Percentiles rank a stretch among this genome's conserved stretches.
Conservation (phyloP, 2,329 filamentous ascomycete genomes). For the Phialocephala sp. region DNA sequence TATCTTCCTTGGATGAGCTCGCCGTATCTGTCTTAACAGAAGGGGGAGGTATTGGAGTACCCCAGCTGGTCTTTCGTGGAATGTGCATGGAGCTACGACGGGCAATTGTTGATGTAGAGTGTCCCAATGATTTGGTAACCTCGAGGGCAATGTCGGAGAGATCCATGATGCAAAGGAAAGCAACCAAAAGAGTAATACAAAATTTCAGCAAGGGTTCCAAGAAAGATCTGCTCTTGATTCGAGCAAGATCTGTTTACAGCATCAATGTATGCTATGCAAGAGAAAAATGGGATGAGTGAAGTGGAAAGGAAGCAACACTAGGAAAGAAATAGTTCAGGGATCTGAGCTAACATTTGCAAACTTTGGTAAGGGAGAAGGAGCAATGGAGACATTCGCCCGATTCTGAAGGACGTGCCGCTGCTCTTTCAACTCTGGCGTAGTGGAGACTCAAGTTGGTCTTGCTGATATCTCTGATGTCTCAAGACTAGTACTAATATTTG, state of each 20-base stretch:
- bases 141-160: slow-evolving; percentile 24
- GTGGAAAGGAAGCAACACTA: slow-evolving; percentile 22
- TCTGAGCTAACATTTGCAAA: not conserved
- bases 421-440: not conserved
- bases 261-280: slow-evolving; percentile 40
- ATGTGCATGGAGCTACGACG: slow-evolving; percentile 48
- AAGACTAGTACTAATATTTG: not conserved
- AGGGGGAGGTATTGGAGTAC: slow-evolving; percentile 42
- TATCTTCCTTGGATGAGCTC: slow-evolving; percentile 35
- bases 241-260: slow-evolving; percentile 33
- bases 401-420: not conserved
- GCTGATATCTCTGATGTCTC: not conserved
- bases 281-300: slow-evolving; percentile 36
- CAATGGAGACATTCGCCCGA: not conserved
- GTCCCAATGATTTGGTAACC: slow-evolving; percentile 20
- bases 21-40: slow-evolving; percentile 35
- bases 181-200: slow-evolving; percentile 42
- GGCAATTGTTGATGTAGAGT: slow-evolving; percentile 37
- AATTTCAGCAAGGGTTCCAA: slow-evolving; percentile 41
- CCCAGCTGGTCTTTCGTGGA: slow-evolving; percentile 48
- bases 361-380: slow-evolving; percentile 5
- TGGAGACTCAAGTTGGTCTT: not conserved
- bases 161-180: slow-evolving; percentile 37
- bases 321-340: not conserved
- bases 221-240: slow-evolving; percentile 37